phyloP scores from a whole-genome alignment of 2,329 filamentous ascomycete species.

The Beauveria scarabaeidicola region DNA sequence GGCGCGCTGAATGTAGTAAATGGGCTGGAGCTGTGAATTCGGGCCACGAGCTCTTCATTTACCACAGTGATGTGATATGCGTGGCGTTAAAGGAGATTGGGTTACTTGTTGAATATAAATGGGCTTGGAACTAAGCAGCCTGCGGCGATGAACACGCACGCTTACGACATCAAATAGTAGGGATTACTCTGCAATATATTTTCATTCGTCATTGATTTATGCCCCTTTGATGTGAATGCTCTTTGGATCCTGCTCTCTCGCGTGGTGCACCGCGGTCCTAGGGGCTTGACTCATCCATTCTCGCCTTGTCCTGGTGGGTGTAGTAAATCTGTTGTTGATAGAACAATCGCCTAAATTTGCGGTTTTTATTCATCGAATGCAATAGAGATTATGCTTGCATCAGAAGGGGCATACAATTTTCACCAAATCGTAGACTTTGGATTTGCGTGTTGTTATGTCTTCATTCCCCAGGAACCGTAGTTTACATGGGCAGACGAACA shows the following conservation, averaged over 20 bases:
- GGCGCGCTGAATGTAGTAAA: conserved; percentile 52
- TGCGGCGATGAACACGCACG: neutral
- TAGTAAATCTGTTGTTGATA: too few species aligned
- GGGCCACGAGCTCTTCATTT: neutral
- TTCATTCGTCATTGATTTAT: too few species aligned
- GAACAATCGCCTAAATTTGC: too few species aligned
- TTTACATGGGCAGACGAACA: conserved; percentile 7
- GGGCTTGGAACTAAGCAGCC: neutral
- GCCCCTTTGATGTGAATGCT: neutral
- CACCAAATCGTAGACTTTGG: neutral
- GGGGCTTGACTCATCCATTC: too few species aligned
- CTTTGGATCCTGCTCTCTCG: too few species aligned
- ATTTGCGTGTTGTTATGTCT: neutral
- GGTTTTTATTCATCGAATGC: too few species aligned
- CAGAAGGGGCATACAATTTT: neutral
- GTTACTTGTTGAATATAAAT: neutral
- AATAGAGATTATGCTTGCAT: neutral
- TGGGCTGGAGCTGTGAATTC: conserved; percentile 28
- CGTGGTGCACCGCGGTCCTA: too few species aligned
- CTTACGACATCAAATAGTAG: neutral
- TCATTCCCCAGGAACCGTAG: conserved; percentile 6
- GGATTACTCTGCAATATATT: neutral
- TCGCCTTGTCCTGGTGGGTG: too few species aligned
- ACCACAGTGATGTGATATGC: neutral
- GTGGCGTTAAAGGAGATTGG: conserved; percentile 2